These are phyloP conservation scores for Tinospora cordifolia DNA, from an alignment of 164 flowering plant genomes.

Conservation along the genomic window DNA sequence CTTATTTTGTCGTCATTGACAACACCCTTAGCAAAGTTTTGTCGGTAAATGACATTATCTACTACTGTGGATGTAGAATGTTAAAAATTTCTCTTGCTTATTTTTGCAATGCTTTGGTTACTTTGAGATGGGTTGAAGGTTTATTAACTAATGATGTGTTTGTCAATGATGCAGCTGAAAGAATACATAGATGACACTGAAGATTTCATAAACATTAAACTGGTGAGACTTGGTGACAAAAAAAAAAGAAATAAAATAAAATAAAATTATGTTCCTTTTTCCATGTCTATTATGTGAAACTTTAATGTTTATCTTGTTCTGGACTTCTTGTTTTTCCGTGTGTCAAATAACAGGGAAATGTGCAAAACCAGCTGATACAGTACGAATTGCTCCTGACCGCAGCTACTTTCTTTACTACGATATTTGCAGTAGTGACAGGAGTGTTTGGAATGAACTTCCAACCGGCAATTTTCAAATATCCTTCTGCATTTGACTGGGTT, in stretches of 20 bases:
- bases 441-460: constrained; percentile 90
- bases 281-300: too few relatives aligned
- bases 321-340: not conserved
- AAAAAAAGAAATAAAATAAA: too few relatives aligned
- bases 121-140: not conserved
- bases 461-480: constrained; percentile 40
- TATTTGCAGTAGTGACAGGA: constrained; percentile 79
- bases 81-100: too few relatives aligned
- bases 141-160: not conserved
- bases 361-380: constrained; percentile 88
- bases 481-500: constrained; percentile 63
- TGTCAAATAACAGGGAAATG: constrained; percentile 59
- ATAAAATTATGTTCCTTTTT: not conserved
- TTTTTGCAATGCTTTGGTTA: not conserved
- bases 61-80: not conserved
- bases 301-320: not conserved
- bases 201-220: constrained; percentile 83
- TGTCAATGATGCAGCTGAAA: constrained; percentile 58
- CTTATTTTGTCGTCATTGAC: constrained; percentile 82
- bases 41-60: constrained; percentile 46
- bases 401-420: constrained; percentile 75
- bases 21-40: constrained; percentile 66
- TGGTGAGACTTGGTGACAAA: constrained; percentile 38
- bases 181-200: constrained; percentile 91
- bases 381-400: constrained; percentile 87